phyloP scores from a whole-genome alignment of 73 alveolate species.

The Blepharisma japonicum region DNA sequence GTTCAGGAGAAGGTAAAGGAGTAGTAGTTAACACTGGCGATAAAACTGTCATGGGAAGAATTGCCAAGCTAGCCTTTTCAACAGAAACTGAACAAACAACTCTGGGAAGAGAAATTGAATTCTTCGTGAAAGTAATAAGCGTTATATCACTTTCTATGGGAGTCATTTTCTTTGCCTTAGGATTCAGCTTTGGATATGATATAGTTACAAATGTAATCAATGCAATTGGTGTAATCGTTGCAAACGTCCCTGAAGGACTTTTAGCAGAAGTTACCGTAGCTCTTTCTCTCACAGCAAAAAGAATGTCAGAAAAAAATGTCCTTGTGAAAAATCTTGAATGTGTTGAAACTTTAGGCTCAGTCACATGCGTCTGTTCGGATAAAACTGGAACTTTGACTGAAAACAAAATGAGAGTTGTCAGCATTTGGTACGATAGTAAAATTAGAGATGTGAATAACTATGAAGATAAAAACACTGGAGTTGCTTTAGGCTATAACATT shows the following conservation, averaged over 20 bases:
- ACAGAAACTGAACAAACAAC: conserved; percentile 87
- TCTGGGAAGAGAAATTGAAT: conserved; percentile 77
- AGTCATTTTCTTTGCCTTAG: conserved; percentile 74
- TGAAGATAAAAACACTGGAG: conserved; percentile 41
- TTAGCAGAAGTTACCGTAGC: conserved; percentile 88
- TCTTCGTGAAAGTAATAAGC: conserved; percentile 89
- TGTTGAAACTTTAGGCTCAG: conserved; percentile 95
- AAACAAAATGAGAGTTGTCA: conserved; percentile 93
- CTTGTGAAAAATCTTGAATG: conserved; percentile 92
- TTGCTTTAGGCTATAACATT: conserved; percentile 42
- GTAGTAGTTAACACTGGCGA: conserved; percentile 95
- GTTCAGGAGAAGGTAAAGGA: conserved; percentile 93
- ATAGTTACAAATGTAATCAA: conserved; percentile 77
- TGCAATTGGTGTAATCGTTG: conserved; percentile 94
- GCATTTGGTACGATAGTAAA: conserved; percentile 81
- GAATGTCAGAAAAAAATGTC: conserved; percentile 81
- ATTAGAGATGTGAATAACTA: conserved; percentile 73
- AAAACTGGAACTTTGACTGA: conserved; percentile 97
- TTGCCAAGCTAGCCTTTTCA: conserved; percentile 89
- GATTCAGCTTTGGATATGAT: conserved; percentile 73
- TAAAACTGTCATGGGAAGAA: conserved; percentile 93
- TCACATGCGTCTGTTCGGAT: conserved; percentile 96
- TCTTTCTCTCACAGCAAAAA: conserved; percentile 91
- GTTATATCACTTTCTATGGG: conserved; percentile 86
- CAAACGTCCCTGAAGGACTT: conserved; percentile 98